Conservation (phyloP, 176 grass and related monocot genomes). For the Aegilops longissima region DNA sequence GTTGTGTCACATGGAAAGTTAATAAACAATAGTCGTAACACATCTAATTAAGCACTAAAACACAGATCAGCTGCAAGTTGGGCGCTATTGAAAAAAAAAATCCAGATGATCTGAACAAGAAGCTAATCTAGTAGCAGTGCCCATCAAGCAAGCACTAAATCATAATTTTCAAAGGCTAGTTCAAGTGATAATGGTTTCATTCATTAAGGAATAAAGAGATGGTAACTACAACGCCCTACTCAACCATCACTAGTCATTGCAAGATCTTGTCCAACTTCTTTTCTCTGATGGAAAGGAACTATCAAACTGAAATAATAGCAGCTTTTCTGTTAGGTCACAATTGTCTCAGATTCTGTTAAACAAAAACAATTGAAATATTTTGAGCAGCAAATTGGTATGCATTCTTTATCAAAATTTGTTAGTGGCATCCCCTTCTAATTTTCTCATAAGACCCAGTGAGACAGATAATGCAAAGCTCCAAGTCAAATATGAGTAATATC, state of each 20-base stretch:
- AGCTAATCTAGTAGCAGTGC: not conserved
- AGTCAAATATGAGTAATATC: not conserved
- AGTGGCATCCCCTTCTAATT: not conserved
- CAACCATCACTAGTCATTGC: not conserved
- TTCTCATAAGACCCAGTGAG: slow-evolving; percentile 3
- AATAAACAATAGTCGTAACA: slow-evolving; percentile 1
- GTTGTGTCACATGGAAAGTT: slow-evolving; percentile 6
- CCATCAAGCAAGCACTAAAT: slow-evolving; percentile 17
- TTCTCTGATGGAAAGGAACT: slow-evolving; percentile 5
- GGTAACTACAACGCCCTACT: not conserved
- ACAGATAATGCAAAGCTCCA: not conserved
- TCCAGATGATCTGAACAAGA: slow-evolving; percentile 7
- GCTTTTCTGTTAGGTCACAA: slow-evolving; percentile 1
- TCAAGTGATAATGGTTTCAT: slow-evolving; percentile 5
- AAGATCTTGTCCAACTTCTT: not conserved
- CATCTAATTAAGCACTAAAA: not conserved
- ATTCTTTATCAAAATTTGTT: not conserved
- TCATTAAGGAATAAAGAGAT: slow-evolving; percentile 20
- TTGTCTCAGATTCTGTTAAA: not conserved
- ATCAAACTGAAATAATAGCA: slow-evolving; percentile 6
- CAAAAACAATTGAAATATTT: not conserved
- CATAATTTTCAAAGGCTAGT: not conserved
- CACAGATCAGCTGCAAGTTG: not conserved
- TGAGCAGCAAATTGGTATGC: not conserved
- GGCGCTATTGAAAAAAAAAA: not conserved